Base-by-base conservation (phyloP, 2,329 filamentous ascomycete species). In the Didymella pinodella region DNA sequence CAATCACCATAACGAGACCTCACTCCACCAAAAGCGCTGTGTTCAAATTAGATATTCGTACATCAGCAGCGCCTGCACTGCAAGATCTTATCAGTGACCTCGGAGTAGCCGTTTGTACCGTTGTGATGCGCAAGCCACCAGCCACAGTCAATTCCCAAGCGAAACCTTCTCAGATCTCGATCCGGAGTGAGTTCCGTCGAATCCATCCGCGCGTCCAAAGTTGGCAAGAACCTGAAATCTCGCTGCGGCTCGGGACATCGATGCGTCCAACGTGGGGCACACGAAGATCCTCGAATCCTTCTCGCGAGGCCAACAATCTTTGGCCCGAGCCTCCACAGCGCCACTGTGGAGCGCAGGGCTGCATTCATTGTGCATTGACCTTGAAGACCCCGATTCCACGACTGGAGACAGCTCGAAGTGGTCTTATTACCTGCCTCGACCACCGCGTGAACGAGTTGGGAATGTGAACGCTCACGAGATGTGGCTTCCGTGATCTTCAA, bases 81-180 rank as follows among this genome's bases (percentile, higher is more conserved):
- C 10, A 40, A 31, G 8, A 40, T 38, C n/a, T 57, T 25, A 38
- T 43, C 29, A 43, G 18, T 12, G 29, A 22, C 14, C 26, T 43
- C 54, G 48, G 34, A 25, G 48, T 43, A 48, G 43, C 54, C 48
- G 44, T 48, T 52, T 14, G 43, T 43, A 40, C 46, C 40, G 26
- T 47, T 47, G 16, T 28, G 16, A 44, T 57, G 54, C 44, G 55
- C 55, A 48, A 53, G 55, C 55, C 55, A 57, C 49, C 48, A 57
- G 48, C 55, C 55, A 53, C 48, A 38, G 36, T 48, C 29, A 45
- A 53, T 53, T 45, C 48, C 51, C 59, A 59, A 56, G 54, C 59
- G 51, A 57, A 58, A 51, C 54, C 51, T 56, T 59, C 28, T 8
- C 26, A 14, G 31, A 55, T 59, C 59, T 45, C 48, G 47, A 62